Percentiles rank a stretch among this genome's conserved stretches.
phyloP scores from a whole-genome alignment of 805 yeast species.

The Scheffersomyces stipitis region DNA sequence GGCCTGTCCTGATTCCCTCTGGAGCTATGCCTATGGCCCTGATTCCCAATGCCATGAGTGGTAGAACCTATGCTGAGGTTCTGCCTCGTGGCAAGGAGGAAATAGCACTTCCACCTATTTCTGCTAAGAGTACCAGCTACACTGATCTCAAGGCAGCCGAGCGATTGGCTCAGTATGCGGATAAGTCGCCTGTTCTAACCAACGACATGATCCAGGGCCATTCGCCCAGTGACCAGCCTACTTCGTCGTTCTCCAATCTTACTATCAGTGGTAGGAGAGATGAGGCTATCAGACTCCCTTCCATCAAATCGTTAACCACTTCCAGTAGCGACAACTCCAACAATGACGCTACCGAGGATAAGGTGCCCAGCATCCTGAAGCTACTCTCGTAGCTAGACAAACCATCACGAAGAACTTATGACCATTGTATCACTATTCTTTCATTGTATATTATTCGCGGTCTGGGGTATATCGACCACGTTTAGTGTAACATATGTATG shows the following conservation, averaged over 20 bases:
- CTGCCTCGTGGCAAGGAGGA: neutral
- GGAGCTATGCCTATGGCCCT: neutral
- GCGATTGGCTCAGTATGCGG: neutral
- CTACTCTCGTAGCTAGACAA: conserved; percentile 1
- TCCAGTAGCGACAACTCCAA: neutral
- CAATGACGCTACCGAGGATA: conserved; percentile 1
- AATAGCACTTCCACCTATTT: neutral
- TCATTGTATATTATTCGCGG: too few species aligned
- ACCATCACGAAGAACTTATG: too few species aligned
- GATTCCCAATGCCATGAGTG: neutral
- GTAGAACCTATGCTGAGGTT: neutral
- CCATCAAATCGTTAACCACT: conserved; percentile 4
- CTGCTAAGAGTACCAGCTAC: neutral
- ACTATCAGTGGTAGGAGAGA: conserved; percentile 8
- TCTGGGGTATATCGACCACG: too few species aligned
- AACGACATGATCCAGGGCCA: neutral
- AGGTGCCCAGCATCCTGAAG: conserved; percentile 11
- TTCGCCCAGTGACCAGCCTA: conserved; percentile 3
- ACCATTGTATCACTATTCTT: too few species aligned
- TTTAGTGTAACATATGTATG: too few species aligned
- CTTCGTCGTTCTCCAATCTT: conserved; percentile 9
- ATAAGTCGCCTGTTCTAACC: neutral
- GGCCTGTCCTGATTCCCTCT: neutral
- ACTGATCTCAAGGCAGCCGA: neutral
- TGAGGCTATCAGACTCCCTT: conserved; percentile 10